Conservation (phyloP, 2,329 filamentous ascomycete genomes). For the Fusarium sp. region DNA sequence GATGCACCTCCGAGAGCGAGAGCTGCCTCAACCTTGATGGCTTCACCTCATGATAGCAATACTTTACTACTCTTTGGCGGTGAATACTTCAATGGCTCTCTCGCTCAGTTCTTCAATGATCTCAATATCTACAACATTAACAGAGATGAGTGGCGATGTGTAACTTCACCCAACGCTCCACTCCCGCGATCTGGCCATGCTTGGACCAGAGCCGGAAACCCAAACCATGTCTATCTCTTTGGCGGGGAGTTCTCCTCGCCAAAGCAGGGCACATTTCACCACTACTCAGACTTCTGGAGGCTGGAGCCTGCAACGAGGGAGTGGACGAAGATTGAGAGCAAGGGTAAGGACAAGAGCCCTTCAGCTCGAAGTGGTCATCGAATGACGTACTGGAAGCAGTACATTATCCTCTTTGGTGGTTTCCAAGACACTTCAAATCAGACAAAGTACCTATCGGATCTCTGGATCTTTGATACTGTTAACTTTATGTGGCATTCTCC, state of each 20-base stretch:
- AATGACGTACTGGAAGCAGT: slow-evolving; percentile 98
- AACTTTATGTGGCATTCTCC: slow-evolving; percentile 88
- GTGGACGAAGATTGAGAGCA: slow-evolving; percentile 88
- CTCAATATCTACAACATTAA: slow-evolving; percentile 79
- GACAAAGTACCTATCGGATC: slow-evolving; percentile 91
- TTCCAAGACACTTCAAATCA: slow-evolving; percentile 97
- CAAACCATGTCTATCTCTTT: slow-evolving; percentile 88
- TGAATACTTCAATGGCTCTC: slow-evolving; percentile 92
- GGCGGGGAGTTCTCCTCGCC: slow-evolving; percentile 97
- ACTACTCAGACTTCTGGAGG: slow-evolving; percentile 99
- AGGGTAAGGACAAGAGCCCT: slow-evolving; percentile 80
- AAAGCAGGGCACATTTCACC: slow-evolving; percentile 98
- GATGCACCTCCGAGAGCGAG: slow-evolving; percentile 80
- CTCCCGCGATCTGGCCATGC: slow-evolving; percentile 92
- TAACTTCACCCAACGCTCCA: slow-evolving; percentile 91
- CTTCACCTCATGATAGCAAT: slow-evolving; percentile 85
- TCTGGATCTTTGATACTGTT: slow-evolving; percentile 95
- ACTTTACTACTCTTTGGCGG: slow-evolving; percentile 93
- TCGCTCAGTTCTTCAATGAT: slow-evolving; percentile 78
- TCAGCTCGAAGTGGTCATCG: slow-evolving; percentile 90
- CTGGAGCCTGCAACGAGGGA: slow-evolving; percentile 86
- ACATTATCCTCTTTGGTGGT: slow-evolving; percentile 93
- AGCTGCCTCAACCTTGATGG: slow-evolving; percentile 82
- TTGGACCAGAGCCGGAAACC: slow-evolving; percentile 89
- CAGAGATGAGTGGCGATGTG: slow-evolving; percentile 88